Base-by-base conservation (phyloP, 2,329 filamentous ascomycete genomes). In the Penicillium thymicola region DNA sequence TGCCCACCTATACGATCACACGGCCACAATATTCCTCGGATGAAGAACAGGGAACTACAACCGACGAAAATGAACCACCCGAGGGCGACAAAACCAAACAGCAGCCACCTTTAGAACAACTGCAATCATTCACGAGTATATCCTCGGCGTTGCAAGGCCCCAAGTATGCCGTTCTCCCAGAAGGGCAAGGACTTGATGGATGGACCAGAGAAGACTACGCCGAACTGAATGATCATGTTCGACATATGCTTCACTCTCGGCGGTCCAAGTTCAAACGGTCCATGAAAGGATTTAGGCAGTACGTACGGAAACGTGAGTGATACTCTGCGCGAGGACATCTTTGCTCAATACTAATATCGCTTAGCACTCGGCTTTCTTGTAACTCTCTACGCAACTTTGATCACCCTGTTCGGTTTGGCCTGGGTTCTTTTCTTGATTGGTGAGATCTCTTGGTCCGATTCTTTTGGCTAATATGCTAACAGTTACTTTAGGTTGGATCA, bases 391-490 rank as follows among this genome's bases (percentile, higher is more conserved):
- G 90, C 90, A 9, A 86, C 83, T 1, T 79, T 93, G 21, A 92
- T 96, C 65, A 94, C 90, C 0, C 79, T 92, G 0, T 96, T 95
- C 65, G 90, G 90, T 67, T 79, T 93, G 13, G 89, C 89, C 0
- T 96, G 90, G 91, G 90, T 96, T 1, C 81, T 95, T n/a, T 94
- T 93, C 75, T 78, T 95, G 53, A 96, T 96, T 70, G 89, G 87
- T 78, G 73, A 54, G 72, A 58, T 32, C 18, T 38, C 32, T 16
- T 42, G 13, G 27, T 8, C 9, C 4, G 6, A 28, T 14, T 16
- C 48, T 61, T 43, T 52, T 43, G 16, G 23, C 49, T 30, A 16
- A 38, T 56, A 48, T 58, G 16, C 6, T 27, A 18, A 47, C 46
- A 9, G 9, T 45, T 16, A 13, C n/a, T 46, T 9, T 44, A 79